Conservation (phyloP, 106 monocot species). For the Dioscorea alata region DNA sequence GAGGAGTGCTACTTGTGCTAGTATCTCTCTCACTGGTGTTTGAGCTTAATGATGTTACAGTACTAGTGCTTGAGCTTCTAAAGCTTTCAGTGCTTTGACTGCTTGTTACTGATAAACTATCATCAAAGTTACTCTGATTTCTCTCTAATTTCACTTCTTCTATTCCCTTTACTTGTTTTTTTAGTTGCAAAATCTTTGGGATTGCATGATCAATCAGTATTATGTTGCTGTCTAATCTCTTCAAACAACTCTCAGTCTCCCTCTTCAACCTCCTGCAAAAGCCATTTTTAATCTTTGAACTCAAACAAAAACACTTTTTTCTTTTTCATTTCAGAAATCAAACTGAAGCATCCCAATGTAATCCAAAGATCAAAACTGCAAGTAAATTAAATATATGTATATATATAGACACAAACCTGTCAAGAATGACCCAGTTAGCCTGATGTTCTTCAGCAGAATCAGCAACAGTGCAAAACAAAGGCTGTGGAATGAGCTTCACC, state of each 20-base stretch:
- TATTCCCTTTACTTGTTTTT: too few species aligned
- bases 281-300: too few species aligned
- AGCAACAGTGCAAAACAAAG: background rate
- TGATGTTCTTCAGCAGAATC: background rate
- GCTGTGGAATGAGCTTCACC: background rate
- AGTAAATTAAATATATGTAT: background rate
- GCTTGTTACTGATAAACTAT: background rate
- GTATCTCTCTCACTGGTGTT: background rate
- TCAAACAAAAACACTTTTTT: too few species aligned
- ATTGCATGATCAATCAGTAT: constrained; percentile 4
- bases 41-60: background rate
- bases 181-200: background rate
- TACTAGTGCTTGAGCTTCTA: background rate
- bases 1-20: background rate
- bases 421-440: constrained; percentile 1
- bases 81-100: background rate
- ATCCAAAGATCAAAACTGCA: too few species aligned
- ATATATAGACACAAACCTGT: background rate
- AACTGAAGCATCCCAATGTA: too few species aligned
- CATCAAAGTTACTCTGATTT: background rate
- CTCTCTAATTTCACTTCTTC: background rate
- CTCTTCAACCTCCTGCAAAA: background rate
- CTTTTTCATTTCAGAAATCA: too few species aligned
- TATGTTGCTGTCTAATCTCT: background rate
- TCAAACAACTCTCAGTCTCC: constrained; percentile 3